These are phyloP conservation scores for Conticribra weissflogii DNA, from an alignment of 108 stramenopile species.

Conservation along the genomic window DNA sequence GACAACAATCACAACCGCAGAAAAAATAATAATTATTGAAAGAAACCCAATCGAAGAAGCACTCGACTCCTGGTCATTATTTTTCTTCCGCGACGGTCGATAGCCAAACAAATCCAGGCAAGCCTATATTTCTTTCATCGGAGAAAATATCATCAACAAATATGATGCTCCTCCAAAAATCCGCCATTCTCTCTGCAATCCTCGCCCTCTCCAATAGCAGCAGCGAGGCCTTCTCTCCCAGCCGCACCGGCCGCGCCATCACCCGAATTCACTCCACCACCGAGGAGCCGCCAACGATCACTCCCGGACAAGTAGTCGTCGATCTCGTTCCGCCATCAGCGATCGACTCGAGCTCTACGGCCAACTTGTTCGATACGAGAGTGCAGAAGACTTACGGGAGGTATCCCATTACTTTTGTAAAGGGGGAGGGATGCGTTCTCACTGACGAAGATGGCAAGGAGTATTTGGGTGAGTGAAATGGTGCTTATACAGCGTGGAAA, in stretches of 20 bases:
- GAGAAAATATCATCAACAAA: too few relatives aligned
- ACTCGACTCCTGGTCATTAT: too few relatives aligned
- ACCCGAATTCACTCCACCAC: constrained; percentile 24
- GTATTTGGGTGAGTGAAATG: constrained; percentile 73
- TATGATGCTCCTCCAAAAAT: constrained; percentile 24
- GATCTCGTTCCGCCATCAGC: constrained; percentile 37
- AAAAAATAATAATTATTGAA: too few relatives aligned
- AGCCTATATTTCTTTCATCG: too few relatives aligned
- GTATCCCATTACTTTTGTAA: constrained; percentile 82
- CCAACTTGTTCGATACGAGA: constrained; percentile 57
- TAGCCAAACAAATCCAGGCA: too few relatives aligned
- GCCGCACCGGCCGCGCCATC: not conserved
- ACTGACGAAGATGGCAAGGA: constrained; percentile 82
- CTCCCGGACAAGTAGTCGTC: constrained; percentile 16
- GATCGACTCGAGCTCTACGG: constrained; percentile 26
- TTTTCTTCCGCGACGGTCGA: too few relatives aligned
- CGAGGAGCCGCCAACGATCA: not conserved
- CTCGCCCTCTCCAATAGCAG: constrained; percentile 10
- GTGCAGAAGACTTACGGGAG: constrained; percentile 89
- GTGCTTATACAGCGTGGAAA: too few relatives aligned
- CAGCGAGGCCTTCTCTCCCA: constrained; percentile 16
- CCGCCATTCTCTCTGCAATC: constrained; percentile 23
- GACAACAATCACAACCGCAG: too few relatives aligned
- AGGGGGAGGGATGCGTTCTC: constrained; percentile 82
- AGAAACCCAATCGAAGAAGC: too few relatives aligned